Evolutionary conservation across 2,329 filamentous ascomycete genomes (phyloP).

Genomic region (Aspergillus novoparasiticus): DNA sequence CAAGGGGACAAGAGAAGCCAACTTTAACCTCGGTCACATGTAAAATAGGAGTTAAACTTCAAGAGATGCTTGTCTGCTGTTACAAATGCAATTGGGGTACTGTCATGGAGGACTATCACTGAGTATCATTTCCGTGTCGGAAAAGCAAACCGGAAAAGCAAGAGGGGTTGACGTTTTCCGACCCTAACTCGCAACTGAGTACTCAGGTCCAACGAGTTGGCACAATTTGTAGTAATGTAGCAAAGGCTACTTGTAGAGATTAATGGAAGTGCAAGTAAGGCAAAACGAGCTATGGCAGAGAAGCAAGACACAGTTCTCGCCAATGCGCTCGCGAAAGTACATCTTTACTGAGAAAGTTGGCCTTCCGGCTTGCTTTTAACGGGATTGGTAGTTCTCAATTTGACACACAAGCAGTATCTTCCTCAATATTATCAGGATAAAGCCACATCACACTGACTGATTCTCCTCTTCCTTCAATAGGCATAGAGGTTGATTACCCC

Average conservation of each 20-base stretch:
- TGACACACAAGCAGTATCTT: not conserved
- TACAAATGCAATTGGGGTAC: not conserved
- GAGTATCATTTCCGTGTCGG: not conserved
- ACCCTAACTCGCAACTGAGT: not conserved
- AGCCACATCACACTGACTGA: not conserved
- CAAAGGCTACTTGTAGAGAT: not conserved
- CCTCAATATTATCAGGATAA: not conserved
- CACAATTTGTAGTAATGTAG: not conserved
- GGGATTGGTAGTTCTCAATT: no score
- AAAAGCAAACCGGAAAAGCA: not conserved
- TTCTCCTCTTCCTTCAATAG: constrained; percentile 1
- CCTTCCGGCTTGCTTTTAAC: no score
- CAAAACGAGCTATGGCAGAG: no score
- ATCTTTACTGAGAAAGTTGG: no score
- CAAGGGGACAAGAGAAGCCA: no score
- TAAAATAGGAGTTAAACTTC: no score
- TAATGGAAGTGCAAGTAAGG: not conserved
- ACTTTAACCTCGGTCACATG: no score
- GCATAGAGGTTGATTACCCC: constrained; percentile 16
- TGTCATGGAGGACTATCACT: not conserved
- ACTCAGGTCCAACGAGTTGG: not conserved
- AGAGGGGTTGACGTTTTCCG: not conserved
- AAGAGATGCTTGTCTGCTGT: not conserved
- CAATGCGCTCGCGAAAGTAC: no score
- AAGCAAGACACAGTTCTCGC: no score